A percentile compares a stretch with the other conserved stretches of the same genome.
Evolutionary conservation across 129 eudicot species (phyloP).

Genomic region (Deinandra increscens): DNA sequence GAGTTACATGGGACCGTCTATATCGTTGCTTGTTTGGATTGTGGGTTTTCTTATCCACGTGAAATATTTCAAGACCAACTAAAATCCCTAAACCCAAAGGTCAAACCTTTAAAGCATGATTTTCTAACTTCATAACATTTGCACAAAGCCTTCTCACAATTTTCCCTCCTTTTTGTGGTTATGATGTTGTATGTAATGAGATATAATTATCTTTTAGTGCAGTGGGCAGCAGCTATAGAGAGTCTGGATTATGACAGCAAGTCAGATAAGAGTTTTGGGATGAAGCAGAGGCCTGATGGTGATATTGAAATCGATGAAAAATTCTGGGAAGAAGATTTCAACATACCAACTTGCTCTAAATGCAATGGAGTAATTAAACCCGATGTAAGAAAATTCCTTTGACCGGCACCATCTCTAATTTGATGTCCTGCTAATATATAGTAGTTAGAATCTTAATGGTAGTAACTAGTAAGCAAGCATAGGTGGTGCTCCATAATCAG

Average conservation of each 20-base stretch:
- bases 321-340: constrained; percentile 94
- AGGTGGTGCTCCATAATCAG: not conserved
- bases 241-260: constrained; percentile 62
- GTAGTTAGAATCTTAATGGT: not conserved
- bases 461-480: not conserved
- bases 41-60: constrained; percentile 71
- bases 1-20: constrained; percentile 95
- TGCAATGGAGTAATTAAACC: constrained; percentile 86
- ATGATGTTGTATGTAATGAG: not conserved
- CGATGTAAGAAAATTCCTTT: constrained; percentile 58
- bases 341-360: constrained; percentile 66
- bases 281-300: constrained; percentile 96
- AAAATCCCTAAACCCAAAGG: constrained; percentile 81
- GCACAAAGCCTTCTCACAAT: not conserved
- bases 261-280: constrained; percentile 84
- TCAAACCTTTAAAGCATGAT: constrained; percentile 21
- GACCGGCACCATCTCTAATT: not conserved
- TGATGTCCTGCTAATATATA: not conserved
- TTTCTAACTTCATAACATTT: not conserved
- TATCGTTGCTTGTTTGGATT: constrained; percentile 69
- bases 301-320: constrained; percentile 96
- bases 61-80: constrained; percentile 76
- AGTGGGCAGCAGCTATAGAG: constrained; percentile 97
- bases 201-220: constrained; percentile 25
- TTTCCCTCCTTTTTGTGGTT: not conserved